phyloP scores from a whole-genome alignment of 2,329 filamentous ascomycete species.

The Ophiostoma himal-ulmi region DNA sequence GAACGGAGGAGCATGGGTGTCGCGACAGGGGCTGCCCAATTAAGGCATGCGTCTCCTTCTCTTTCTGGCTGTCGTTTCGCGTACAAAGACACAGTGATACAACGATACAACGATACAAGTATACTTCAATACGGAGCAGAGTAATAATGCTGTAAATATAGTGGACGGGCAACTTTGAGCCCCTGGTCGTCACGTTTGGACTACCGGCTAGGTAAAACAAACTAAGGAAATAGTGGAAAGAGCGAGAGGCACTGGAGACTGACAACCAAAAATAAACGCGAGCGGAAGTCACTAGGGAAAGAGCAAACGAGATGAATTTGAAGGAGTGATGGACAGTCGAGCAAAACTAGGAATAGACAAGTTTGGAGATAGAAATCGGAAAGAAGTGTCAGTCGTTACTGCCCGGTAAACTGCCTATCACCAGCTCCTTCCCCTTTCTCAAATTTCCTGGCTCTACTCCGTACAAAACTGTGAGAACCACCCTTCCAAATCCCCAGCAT shows the following conservation, averaged over 20 bases:
- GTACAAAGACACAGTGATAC: not conserved
- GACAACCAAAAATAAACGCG: not conserved
- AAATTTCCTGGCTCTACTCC: not conserved
- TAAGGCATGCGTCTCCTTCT: not conserved
- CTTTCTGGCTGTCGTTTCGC: slow-evolving; percentile 6
- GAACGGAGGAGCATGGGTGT: not conserved
- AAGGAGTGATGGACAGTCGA: not conserved
- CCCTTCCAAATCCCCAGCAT: slow-evolving; percentile 16
- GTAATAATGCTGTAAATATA: not conserved
- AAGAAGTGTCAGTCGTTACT: not conserved
- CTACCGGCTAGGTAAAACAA: slow-evolving; percentile 25
- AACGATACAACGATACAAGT: not conserved
- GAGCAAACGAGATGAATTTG: not conserved
- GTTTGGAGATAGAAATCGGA: not conserved
- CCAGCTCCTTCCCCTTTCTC: slow-evolving; percentile 7
- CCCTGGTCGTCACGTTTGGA: slow-evolving; percentile 19
- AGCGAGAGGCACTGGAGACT: not conserved
- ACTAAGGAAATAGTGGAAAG: slow-evolving; percentile 15
- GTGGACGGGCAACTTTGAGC: not conserved
- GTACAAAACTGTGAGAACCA: not conserved
- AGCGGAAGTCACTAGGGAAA: not conserved
- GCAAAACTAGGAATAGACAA: not conserved
- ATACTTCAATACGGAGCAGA: slow-evolving; percentile 11
- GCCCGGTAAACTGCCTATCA: not conserved
- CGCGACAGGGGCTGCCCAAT: not conserved